These are phyloP conservation scores for Neonectria hederae DNA, from an alignment of 2,329 filamentous ascomycete species.

Conservation along the genomic window DNA sequence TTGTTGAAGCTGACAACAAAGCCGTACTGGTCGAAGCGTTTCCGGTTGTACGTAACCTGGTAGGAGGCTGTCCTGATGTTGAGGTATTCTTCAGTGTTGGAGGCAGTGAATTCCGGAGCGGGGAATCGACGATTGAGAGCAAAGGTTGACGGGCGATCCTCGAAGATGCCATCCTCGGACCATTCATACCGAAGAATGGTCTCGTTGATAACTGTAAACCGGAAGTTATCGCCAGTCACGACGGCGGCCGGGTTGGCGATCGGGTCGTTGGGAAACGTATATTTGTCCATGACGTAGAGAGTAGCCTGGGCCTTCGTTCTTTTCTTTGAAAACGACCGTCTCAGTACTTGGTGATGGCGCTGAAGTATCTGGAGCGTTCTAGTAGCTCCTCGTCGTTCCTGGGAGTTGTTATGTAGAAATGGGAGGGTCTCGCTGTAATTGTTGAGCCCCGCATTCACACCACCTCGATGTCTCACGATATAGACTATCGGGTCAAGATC, in stretches of 20 bases:
- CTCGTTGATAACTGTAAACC: constrained; percentile 68
- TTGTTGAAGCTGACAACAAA: constrained; percentile 56
- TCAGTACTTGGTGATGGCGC: no score
- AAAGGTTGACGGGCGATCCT: constrained; percentile 70
- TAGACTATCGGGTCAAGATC: neutral
- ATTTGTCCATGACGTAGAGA: constrained; percentile 32
- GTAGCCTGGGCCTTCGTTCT: neutral
- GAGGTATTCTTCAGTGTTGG: constrained; percentile 56
- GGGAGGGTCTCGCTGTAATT: neutral
- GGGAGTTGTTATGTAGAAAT: neutral
- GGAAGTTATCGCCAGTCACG: constrained; percentile 53
- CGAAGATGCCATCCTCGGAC: constrained; percentile 67
- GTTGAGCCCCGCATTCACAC: neutral
- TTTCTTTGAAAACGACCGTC: neutral
- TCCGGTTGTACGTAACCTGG: constrained; percentile 67
- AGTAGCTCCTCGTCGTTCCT: neutral
- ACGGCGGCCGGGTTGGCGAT: constrained; percentile 29
- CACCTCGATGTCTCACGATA: neutral
- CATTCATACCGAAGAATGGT: constrained; percentile 69
- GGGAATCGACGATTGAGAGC: constrained; percentile 62
- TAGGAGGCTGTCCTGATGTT: constrained; percentile 66
- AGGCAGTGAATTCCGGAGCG: constrained; percentile 56
- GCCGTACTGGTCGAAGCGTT: constrained; percentile 61
- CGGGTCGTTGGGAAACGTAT: constrained; percentile 31
- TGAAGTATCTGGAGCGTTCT: neutral